Conservation (phyloP, 768 basidiomycete species). For the Tephrocybe sp. region DNA sequence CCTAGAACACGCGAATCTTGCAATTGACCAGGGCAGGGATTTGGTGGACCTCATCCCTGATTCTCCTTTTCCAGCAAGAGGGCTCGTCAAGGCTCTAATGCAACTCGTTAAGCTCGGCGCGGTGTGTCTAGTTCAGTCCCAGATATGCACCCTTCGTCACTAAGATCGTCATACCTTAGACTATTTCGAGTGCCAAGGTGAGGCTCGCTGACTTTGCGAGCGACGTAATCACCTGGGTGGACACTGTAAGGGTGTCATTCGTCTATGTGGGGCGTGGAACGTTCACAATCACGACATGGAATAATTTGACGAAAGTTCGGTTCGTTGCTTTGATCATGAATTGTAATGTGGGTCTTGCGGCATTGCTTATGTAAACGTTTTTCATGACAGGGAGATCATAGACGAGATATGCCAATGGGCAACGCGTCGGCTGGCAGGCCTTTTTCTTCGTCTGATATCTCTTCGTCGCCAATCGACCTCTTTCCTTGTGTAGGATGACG, state of each 20-base stretch:
- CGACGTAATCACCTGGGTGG: slow-evolving; percentile 12
- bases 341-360: no score
- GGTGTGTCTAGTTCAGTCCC: slow-evolving; percentile 2
- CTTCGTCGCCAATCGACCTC: not conserved
- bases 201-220: slow-evolving; percentile 13
- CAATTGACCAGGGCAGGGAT: slow-evolving; percentile 5
- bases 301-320: slow-evolving; percentile 15
- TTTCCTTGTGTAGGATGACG: not conserved
- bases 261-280: not conserved
- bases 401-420: slow-evolving; percentile 18
- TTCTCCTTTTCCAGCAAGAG: slow-evolving; percentile 12
- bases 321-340: no score
- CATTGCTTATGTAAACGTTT: not conserved
- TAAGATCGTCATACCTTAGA: not conserved
- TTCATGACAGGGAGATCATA: slow-evolving; percentile 9
- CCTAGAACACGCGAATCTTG: slow-evolving; percentile 3
- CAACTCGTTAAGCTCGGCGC: slow-evolving; percentile 11
- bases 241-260: slow-evolving; percentile 10
- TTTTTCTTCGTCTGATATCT: not conserved
- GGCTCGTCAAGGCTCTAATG: slow-evolving; percentile 7
- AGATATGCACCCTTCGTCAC: no score
- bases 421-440: slow-evolving; percentile 3
- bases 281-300: slow-evolving; percentile 11
- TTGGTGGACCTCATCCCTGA: slow-evolving; percentile 8
- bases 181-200: slow-evolving; percentile 1